A percentile compares a stretch with the other conserved stretches of the same genome.
Evolutionary conservation across 192 early-diverging fungal species (phyloP).

Genomic region (Coemansia sp.): DNA sequence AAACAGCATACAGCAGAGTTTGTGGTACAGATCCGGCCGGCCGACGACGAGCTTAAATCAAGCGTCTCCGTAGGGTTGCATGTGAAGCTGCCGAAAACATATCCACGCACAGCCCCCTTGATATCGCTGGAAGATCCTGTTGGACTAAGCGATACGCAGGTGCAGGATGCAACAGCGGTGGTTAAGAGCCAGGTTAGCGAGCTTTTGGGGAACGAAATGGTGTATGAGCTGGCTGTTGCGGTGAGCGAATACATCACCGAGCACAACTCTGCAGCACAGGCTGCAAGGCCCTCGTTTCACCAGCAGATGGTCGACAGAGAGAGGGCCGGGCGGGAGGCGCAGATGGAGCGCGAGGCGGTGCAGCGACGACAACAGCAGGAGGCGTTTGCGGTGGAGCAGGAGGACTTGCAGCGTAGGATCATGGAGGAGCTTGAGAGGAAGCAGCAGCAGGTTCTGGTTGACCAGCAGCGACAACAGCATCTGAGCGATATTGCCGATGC

Average conservation of each 20-base stretch:
- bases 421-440: conserved; percentile 45
- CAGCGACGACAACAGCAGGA: conserved; percentile 11
- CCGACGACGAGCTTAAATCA: conserved; percentile 30
- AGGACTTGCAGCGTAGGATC: conserved; percentile 43
- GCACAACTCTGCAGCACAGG: conserved; percentile 59
- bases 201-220: conserved; percentile 64
- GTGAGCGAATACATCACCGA: conserved; percentile 62
- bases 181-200: conserved; percentile 40
- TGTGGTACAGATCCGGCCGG: conserved; percentile 29
- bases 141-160: conserved; percentile 58
- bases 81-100: conserved; percentile 62
- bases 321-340: conserved; percentile 20
- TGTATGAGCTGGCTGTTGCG: conserved; percentile 62
- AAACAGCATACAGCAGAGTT: conserved; percentile 40
- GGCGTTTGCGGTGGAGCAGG: conserved; percentile 28
- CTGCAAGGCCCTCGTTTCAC: conserved; percentile 44
- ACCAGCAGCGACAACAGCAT: conserved; percentile 28
- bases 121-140: conserved; percentile 54
- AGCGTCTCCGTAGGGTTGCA: conserved; percentile 36
- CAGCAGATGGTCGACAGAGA: conserved; percentile 53
- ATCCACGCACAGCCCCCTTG: conserved; percentile 66
- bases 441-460: conserved; percentile 40
- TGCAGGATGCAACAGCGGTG: conserved; percentile 46
- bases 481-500: conserved; percentile 38
- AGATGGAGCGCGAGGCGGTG: conserved; percentile 31